Conservation (phyloP, 2,329 filamentous ascomycete genomes). For the Coleophoma cylindrospora region DNA sequence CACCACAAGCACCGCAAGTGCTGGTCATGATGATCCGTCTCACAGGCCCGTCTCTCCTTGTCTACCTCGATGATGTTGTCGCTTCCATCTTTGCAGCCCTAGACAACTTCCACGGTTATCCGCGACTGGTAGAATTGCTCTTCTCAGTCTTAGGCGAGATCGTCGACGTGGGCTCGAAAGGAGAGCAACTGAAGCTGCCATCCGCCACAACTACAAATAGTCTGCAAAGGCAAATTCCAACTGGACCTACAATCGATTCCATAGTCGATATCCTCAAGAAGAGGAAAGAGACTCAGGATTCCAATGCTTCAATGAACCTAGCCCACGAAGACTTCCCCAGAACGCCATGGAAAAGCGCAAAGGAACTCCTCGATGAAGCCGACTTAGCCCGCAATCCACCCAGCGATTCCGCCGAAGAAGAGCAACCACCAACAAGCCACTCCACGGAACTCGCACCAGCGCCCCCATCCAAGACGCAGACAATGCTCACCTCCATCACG, state of each 20-base stretch:
- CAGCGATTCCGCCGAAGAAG: conserved; percentile 28
- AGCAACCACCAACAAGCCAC: conserved; percentile 22
- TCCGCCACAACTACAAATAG: conserved; percentile 18
- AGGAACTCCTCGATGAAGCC: conserved; percentile 28
- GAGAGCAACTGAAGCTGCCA: conserved; percentile 37
- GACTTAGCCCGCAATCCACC: conserved; percentile 18
- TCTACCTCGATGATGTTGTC: conserved; percentile 87
- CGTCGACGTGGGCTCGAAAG: conserved; percentile 73
- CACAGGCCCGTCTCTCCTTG: conserved; percentile 74
- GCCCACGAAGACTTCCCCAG: conserved; percentile 23
- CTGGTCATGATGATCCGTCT: conserved; percentile 91
- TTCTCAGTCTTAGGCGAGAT: conserved; percentile 81
- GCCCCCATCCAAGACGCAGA: conserved; percentile 73
- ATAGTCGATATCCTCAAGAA: conserved; percentile 41
- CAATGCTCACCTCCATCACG: conserved; percentile 76
- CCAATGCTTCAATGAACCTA: neutral
- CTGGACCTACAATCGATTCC: conserved; percentile 22
- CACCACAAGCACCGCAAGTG: conserved; percentile 85
- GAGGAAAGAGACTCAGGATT: conserved; percentile 15
- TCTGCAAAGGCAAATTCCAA: conserved; percentile 37
- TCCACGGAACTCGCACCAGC: conserved; percentile 47
- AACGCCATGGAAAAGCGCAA: conserved; percentile 28
- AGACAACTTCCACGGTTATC: conserved; percentile 94
- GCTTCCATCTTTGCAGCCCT: conserved; percentile 87
- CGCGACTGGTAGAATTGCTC: conserved; percentile 75